These are phyloP conservation scores for Sporobolomyces pararoseus DNA, from an alignment of 768 basidiomycete species.

Conservation along the genomic window DNA sequence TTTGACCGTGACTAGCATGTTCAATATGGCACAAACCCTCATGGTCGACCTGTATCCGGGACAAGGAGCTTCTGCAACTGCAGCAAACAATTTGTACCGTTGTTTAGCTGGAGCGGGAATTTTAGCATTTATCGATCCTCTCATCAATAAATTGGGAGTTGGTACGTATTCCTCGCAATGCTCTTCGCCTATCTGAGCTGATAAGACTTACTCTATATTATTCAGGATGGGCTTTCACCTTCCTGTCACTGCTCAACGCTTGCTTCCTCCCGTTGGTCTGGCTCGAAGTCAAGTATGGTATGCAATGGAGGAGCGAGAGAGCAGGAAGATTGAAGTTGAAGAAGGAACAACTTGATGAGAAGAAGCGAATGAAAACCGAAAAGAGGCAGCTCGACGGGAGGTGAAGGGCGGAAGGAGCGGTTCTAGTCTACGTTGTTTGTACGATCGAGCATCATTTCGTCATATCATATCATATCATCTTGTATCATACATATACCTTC, in stretches of 20 bases:
- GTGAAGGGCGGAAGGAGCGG: too few relatives aligned
- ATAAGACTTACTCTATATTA: background rate
- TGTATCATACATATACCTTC: too few relatives aligned
- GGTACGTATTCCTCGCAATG: constrained; percentile 10
- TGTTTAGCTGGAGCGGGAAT: constrained; percentile 39
- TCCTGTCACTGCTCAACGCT: constrained; percentile 26
- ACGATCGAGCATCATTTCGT: too few relatives aligned
- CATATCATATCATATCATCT: too few relatives aligned
- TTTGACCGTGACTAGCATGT: constrained; percentile 31
- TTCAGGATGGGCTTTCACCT: constrained; percentile 31
- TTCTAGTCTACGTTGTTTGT: too few relatives aligned
- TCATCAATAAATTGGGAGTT: constrained; percentile 24
- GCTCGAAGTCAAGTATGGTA: constrained; percentile 33
- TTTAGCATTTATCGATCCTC: constrained; percentile 29
- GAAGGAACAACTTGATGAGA: background rate
- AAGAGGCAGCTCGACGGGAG: constrained; percentile 2
- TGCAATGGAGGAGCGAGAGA: constrained; percentile 21
- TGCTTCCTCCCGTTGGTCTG: constrained; percentile 29
- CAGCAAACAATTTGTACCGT: constrained; percentile 42
- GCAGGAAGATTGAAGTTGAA: background rate
- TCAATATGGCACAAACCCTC: constrained; percentile 37
- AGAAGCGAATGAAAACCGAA: constrained; percentile 1
- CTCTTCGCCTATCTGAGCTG: background rate
- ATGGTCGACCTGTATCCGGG: constrained; percentile 49
- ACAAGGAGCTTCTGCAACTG: constrained; percentile 30